These are phyloP conservation scores for Fusarium udum DNA, from an alignment of 2,329 filamentous ascomycete species.

Conservation along the genomic window DNA sequence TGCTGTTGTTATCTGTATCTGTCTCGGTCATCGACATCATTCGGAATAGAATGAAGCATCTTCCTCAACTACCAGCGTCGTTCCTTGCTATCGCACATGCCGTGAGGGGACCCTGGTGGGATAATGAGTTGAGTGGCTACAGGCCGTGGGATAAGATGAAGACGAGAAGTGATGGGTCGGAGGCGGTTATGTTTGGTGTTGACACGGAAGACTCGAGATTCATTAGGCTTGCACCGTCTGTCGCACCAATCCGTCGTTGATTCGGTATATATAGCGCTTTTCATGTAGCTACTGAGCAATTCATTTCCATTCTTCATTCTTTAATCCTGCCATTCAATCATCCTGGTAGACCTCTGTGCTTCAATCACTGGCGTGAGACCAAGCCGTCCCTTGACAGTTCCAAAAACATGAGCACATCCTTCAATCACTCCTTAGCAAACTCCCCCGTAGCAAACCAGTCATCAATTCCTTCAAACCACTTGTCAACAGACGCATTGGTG, in stretches of 20 bases:
- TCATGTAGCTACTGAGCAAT: not conserved
- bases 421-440: not conserved
- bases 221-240: constrained; percentile 33
- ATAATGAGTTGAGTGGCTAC: constrained; percentile 22
- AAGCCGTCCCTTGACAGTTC: not conserved
- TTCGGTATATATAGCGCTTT: not conserved
- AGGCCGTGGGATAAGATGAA: constrained; percentile 11
- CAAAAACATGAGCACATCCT: not conserved
- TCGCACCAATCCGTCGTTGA: constrained; percentile 23
- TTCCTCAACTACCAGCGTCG: constrained; percentile 31
- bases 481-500: not conserved
- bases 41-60: constrained; percentile 17
- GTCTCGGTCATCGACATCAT: constrained; percentile 34
- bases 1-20: constrained; percentile 13
- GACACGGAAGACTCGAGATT: constrained; percentile 24
- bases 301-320: not conserved
- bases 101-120: constrained; percentile 33
- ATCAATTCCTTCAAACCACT: not conserved
- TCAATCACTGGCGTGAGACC: not conserved
- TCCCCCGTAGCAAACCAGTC: not conserved
- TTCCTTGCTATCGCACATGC: constrained; percentile 34
- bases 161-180: not conserved
- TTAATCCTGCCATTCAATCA: not conserved
- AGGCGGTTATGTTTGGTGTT: constrained; percentile 36
- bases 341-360: not conserved